phyloP scores from a whole-genome alignment of 2,329 filamentous ascomycete genomes.

The Paraphoma sp. region DNA sequence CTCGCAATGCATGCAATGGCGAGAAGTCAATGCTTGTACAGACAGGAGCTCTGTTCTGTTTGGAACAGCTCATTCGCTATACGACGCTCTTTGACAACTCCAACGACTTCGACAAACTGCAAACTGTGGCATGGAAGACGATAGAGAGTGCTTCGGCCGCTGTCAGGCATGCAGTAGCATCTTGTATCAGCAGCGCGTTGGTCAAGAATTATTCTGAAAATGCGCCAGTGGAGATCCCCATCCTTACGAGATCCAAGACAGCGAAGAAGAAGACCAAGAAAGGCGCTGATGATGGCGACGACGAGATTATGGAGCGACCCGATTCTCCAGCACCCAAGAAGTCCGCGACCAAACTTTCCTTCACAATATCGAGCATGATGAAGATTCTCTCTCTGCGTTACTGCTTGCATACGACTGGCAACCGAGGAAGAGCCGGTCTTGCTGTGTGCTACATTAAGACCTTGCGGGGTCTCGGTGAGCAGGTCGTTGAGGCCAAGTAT shows the following conservation, averaged over 20 bases:
- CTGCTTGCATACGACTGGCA: slow-evolving; percentile 76
- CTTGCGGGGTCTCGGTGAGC: slow-evolving; percentile 78
- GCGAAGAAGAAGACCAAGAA: slow-evolving; percentile 78
- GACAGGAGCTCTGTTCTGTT: slow-evolving; percentile 76
- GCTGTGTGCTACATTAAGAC: slow-evolving; percentile 87
- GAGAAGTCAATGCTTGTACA: slow-evolving; percentile 88
- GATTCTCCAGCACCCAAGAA: slow-evolving; percentile 80
- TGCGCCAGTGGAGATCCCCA: slow-evolving; percentile 46
- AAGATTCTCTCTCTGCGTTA: slow-evolving; percentile 83
- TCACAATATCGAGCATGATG: slow-evolving; percentile 80
- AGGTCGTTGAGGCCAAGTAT: slow-evolving; percentile 83
- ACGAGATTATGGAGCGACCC: slow-evolving; percentile 70
- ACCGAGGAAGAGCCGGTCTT: slow-evolving; percentile 80
- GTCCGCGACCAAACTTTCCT: slow-evolving; percentile 70
- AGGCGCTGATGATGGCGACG: slow-evolving; percentile 72
- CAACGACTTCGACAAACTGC: slow-evolving; percentile 88
- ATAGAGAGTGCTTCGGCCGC: slow-evolving; percentile 78
- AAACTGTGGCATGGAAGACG: slow-evolving; percentile 81
- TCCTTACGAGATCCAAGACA: slow-evolving; percentile 60
- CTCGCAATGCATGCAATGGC: slow-evolving; percentile 73
- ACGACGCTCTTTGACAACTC: slow-evolving; percentile 88
- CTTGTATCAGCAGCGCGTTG: slow-evolving; percentile 82
- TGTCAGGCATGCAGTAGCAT: slow-evolving; percentile 85
- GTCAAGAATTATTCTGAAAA: slow-evolving; percentile 79
- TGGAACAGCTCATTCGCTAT: slow-evolving; percentile 73